These are phyloP conservation scores for Venustampulla echinocandica DNA, from an alignment of 495 filamentous ascomycete species.

Conservation along the genomic window DNA sequence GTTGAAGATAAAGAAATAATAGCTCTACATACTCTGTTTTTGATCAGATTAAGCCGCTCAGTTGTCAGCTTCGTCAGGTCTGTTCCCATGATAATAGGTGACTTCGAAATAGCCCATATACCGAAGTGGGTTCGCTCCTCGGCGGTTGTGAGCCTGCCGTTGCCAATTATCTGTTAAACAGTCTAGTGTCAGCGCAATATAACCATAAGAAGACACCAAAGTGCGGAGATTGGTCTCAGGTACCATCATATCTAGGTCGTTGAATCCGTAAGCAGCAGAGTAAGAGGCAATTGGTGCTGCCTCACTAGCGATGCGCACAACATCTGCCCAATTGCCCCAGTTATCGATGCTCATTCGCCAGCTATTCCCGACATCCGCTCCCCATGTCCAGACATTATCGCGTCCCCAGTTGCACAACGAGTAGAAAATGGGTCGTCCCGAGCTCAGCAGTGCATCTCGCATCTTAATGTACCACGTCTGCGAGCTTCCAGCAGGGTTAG, in stretches of 20 bases:
- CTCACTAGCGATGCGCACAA: slow-evolving; percentile 1
- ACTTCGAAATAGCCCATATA: slow-evolving; percentile 23
- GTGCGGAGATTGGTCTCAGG: background rate
- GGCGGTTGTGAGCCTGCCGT: slow-evolving; percentile 41
- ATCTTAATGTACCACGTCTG: slow-evolving; percentile 19
- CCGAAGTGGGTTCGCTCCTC: slow-evolving; percentile 34
- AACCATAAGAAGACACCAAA: background rate
- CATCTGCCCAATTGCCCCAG: slow-evolving; percentile 3
- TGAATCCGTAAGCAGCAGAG: slow-evolving; percentile 7
- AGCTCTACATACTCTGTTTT: background rate
- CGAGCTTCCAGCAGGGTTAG: background rate
- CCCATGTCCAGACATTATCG: slow-evolving; percentile 11
- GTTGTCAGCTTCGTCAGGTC: slow-evolving; percentile 8
- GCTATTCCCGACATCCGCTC: slow-evolving; percentile 1
- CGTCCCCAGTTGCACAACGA: slow-evolving; percentile 28
- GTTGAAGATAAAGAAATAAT: background rate
- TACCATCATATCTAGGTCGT: slow-evolving; percentile 14
- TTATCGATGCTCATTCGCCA: slow-evolving; percentile 10
- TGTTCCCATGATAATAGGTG: slow-evolving; percentile 27
- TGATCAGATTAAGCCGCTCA: background rate
- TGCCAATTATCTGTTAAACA: slow-evolving; percentile 43
- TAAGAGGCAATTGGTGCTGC: background rate
- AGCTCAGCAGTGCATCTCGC: slow-evolving; percentile 25
- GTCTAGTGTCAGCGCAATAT: background rate
- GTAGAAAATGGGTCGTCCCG: slow-evolving; percentile 26